Base-by-base conservation (phyloP, 805 yeast species). In the Sugiyamaella qingdaonensis region DNA sequence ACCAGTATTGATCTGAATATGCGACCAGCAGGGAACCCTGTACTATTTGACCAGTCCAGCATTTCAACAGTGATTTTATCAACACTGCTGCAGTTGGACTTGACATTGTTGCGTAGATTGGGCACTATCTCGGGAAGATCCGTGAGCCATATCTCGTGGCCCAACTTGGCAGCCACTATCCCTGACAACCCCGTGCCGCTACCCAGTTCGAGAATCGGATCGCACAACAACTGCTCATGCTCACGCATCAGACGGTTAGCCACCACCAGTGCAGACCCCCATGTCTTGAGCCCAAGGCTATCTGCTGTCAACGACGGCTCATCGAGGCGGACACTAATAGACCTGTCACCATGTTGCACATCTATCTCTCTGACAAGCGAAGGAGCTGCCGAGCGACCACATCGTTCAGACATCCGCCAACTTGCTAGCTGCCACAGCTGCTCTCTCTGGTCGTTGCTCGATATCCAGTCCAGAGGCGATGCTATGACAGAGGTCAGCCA, bases 161-260 rank as follows among this genome's bases (percentile, higher is more conserved):
- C 89, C 4, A 84, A 61, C 8, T 74, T 53, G 0, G 78, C 79
- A 52, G 87, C 75, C 0, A 84, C 75, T 34, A 94, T 85, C 0
- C 98, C 97, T 2, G 84, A 85, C 13, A 92, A 73, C 0, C 99
- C 99, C 0, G 99, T 94, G 0, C 99, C 99, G 0, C 98, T 77
- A 0, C 99, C 99, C n/a, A 94, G 71, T 62, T 92, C 99, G 47
- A 64, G 61, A 13, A 60, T 59, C 2, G 70, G 66, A 18, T 62
- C 67, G 2, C 69, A 56, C 10, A 57, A 42, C 1, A 48, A 39
- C 29, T 36, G 35, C 10, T 39, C 46, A 47, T 51, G 53, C 36
- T 36, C 14, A 3, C 51, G 36, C 9, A 53, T 57, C 1, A 88
- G 65, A 24, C 86, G 68, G 33, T 77, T 71, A 29, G 94, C 78